Conservation (phyloP, 768 basidiomycete genomes). For the Guyanaporus albipodus region DNA sequence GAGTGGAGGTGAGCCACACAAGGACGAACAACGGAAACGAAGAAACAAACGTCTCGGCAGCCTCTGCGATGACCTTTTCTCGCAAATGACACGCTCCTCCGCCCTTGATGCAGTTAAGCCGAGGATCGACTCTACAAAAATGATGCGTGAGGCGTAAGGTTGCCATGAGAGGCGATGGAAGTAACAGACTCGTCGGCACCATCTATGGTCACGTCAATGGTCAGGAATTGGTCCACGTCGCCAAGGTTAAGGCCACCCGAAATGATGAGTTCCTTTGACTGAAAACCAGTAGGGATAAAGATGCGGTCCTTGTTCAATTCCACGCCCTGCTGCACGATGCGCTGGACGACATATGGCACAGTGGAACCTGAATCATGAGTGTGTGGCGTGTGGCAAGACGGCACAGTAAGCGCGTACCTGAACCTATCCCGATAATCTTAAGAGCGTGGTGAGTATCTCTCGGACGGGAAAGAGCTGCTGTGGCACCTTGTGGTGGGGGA, state of each 20-base stretch:
- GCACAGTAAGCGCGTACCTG: conserved; percentile 43
- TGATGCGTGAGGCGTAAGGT: not conserved
- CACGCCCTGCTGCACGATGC: conserved; percentile 80
- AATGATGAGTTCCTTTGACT: conserved; percentile 94
- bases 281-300: conserved; percentile 94
- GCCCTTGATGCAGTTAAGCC: conserved; percentile 93
- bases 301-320: conserved; percentile 75
- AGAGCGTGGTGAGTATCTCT: not conserved
- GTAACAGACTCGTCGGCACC: conserved; percentile 88
- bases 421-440: conserved; percentile 85
- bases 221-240: conserved; percentile 84
- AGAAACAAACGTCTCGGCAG: conserved; percentile 70
- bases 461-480: not conserved
- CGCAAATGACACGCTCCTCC: conserved; percentile 95
- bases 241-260: conserved; percentile 71
- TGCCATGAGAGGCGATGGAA: not conserved
- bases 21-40: not conserved
- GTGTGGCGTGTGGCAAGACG: not conserved
- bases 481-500: conserved; percentile 74
- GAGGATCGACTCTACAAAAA: conserved; percentile 66
- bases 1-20: conserved; percentile 51
- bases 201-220: conserved; percentile 95
- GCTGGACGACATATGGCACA: conserved; percentile 94
- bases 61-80: conserved; percentile 97
- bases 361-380: conserved; percentile 62